Base-by-base conservation (phyloP, 805 yeast genomes). In the Kuraishia ogatae region DNA sequence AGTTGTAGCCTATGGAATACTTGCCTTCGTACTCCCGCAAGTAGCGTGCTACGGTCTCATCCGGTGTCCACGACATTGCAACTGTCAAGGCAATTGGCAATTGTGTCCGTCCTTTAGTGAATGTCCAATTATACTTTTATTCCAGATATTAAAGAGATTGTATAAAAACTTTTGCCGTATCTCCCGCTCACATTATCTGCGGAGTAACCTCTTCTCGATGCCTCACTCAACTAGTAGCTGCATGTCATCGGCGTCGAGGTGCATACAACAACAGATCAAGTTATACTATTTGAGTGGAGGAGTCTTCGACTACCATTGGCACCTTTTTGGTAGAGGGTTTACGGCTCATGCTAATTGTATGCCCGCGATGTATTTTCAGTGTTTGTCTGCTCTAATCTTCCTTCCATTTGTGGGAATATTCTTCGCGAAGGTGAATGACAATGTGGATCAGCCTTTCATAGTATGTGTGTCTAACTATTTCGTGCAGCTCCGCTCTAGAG, bases 391-490 rank as follows among this genome's bases (percentile, higher is more conserved):
- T 6, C 13, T n/a, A 7, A 6, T 46, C 15, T 20, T 22, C 22
- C 49, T 46, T 7, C 15, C 49, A 15, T 46, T 22, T 24, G 7
- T 22, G 51, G 48, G 46, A n/a, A 15, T 46, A 15, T 46, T 46
- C 19, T 22, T 20, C 26, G 47, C 39, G 11, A n/a, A n/a, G 21
- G 54, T 53, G 48, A 20, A 29, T 6, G 22, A 28, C 10, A 19
- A 26, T 46, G 54, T 53, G 21, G 22, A 21, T 23, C 22, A 50
- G n/a, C 53, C 49, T 8, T 54, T 54, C 26, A 50, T 54, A 21
- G 53, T 50, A 24, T 20, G 53, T 50, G 21, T 47, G 24, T n/a
- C 19, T 47, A n/a, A n/a, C n/a, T 20, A 3, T 21, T 3, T 47
- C 49, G 49, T 8, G n/a, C n/a, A n/a, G n/a, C n/a, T n/a, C n/a